Percentiles rank a stretch among this genome's conserved stretches.
phyloP scores from a whole-genome alignment of 441 rosid species.

The Populus trichocarpa region DNA sequence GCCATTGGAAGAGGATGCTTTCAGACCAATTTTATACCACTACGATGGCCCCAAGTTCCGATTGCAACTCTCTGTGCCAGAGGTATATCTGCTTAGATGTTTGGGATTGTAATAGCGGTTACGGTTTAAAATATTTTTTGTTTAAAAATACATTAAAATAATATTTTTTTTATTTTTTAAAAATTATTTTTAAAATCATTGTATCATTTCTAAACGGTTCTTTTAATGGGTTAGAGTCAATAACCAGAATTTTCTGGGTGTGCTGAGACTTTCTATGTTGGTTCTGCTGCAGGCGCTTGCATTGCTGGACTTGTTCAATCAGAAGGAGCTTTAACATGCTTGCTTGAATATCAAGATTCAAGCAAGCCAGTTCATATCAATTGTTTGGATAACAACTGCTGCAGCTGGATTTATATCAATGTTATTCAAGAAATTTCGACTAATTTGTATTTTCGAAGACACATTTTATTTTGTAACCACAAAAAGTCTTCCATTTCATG shows the following conservation, averaged over 20 bases:
- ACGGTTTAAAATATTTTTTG: too few relatives aligned
- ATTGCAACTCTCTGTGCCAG: conserved; percentile 94
- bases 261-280: background rate
- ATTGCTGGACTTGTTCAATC: background rate
- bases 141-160: too few relatives aligned
- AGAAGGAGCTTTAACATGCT: background rate
- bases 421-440: background rate
- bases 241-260: background rate
- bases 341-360: background rate
- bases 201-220: too few relatives aligned
- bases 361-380: background rate
- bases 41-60: conserved; percentile 99
- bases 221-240: too few relatives aligned
- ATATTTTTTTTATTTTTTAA: too few relatives aligned
- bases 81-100: conserved; percentile 37
- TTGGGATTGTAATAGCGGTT: too few relatives aligned
- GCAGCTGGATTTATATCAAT: background rate
- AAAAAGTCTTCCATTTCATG: background rate
- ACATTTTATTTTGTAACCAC: background rate
- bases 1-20: conserved; percentile 96
- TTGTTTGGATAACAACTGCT: background rate
- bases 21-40: conserved; percentile 95
- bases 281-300: background rate
- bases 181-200: too few relatives aligned
- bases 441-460: background rate